Base-by-base conservation (phyloP, 192 early-diverging fungal species). In the Mortierella hygrophila region DNA sequence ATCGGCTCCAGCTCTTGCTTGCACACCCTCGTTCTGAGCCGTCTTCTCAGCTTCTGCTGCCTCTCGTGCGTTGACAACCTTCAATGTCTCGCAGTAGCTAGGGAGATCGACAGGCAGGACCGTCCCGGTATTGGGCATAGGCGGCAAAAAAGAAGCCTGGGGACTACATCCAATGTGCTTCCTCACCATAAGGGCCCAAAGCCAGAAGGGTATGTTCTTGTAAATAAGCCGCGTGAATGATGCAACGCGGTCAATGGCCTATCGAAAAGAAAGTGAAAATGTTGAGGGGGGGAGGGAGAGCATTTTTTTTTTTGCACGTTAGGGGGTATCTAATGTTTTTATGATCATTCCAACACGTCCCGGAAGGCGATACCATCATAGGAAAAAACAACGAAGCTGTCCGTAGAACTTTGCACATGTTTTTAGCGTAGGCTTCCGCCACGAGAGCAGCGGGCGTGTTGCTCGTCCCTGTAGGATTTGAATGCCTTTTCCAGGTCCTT, bases 131-230 rank as follows among this genome's bases (percentile, higher is more conserved):
- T 78, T 68, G 6, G 18, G 41, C 18, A 78, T 35, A 4, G 46
- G 20, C 4, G 76, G 68, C n/a, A 78, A 68, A 68, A 78, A 78
- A 20, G 76, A 49, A 6, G 23, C 76, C 35, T 78, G 76, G 29
- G 68, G 68, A 49, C 68, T 47, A 32, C 69, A 47, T 0, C 44
- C 63, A 42, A 47, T 9, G 6, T 32, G 69, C 76, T 68, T 47
- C 1, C 18, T 26, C 21, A 63, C 23, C n/a, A 70, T 26, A 18
- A 70, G 20, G 5, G 20, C 49, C 68, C 76, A 78, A 23, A 70
- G 54, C 63, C 41, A 78, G n/a, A 47, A 37, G 3, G 76, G 76
- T 47, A 78, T 78, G 16, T 70, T 35, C 44, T 70, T 78, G n/a
- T 16, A 49, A 29, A 70, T 49, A 11, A 32, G 35, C 3, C 76